Evolutionary conservation across 1,284 basidiomycete species (phyloP).

Genomic region (Takashimella koratensis): DNA sequence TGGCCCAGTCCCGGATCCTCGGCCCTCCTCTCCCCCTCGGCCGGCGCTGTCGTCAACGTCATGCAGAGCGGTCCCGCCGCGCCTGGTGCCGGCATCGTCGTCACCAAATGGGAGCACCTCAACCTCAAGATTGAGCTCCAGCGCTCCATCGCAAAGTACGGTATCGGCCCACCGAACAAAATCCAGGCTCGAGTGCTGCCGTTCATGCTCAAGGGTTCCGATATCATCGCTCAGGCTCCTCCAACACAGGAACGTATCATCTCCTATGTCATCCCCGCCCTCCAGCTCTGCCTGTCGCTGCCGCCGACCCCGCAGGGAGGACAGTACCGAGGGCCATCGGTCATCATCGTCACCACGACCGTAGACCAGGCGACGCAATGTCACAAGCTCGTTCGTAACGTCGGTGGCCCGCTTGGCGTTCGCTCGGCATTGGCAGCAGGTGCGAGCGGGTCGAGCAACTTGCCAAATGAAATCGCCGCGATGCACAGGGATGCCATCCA

Average conservation of each 20-base stretch:
- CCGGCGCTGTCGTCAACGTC: conserved; percentile 2
- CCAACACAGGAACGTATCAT: conserved; percentile 98
- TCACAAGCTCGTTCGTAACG: conserved; percentile 87
- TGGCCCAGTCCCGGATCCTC: conserved; percentile 12
- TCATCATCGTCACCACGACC: conserved; percentile 92
- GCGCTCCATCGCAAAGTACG: conserved; percentile 86
- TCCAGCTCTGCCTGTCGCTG: conserved; percentile 71
- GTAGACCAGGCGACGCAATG: conserved; percentile 98
- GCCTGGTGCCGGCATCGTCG: conserved; percentile 69
- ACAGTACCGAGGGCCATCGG: conserved; percentile 72
- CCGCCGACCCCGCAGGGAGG: conserved; percentile 52
- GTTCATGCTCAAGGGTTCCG: conserved; percentile 82
- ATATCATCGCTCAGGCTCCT: conserved; percentile 97
- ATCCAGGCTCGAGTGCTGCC: conserved; percentile 95
- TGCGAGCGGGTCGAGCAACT: conserved; percentile 60
- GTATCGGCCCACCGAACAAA: conserved; percentile 96
- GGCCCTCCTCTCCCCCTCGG: background rate
- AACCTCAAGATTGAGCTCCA: conserved; percentile 80
- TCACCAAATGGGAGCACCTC: conserved; percentile 96
- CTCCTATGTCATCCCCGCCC: conserved; percentile 90
- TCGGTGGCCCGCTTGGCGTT: conserved; percentile 86
- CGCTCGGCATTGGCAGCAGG: conserved; percentile 83
- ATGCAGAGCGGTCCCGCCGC: conserved; percentile 51
- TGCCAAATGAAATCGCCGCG: conserved; percentile 71
- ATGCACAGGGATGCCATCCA: conserved; percentile 89